Conservation (phyloP, 176 grass and related monocot species). For the Oryza officinalis region DNA sequence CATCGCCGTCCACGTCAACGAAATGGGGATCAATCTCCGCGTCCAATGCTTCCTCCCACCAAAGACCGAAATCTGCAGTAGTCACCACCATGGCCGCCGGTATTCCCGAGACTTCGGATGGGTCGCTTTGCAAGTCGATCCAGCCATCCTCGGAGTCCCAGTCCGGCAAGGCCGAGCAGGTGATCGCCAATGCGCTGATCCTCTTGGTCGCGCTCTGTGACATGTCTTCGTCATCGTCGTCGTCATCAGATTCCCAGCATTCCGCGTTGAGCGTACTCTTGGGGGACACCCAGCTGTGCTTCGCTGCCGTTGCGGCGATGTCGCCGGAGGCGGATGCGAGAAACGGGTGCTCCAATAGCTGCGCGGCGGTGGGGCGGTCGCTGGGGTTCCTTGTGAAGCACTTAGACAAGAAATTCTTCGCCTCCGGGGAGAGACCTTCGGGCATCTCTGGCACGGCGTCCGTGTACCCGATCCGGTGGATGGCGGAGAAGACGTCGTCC, state of each 20-base stretch:
- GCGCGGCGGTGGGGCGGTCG: constrained; percentile 42
- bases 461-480: constrained; percentile 70
- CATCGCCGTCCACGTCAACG: background rate
- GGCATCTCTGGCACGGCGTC: constrained; percentile 45
- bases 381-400: constrained; percentile 51
- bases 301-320: constrained; percentile 37
- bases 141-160: constrained; percentile 40
- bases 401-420: constrained; percentile 51
- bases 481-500: constrained; percentile 39
- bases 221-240: constrained; percentile 15
- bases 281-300: constrained; percentile 53
- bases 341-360: constrained; percentile 61
- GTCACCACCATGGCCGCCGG: background rate
- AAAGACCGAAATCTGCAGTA: background rate
- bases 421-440: constrained; percentile 43
- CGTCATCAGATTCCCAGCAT: constrained; percentile 45
- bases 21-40: background rate
- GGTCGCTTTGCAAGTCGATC: background rate
- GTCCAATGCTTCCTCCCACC: background rate
- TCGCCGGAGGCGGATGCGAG: constrained; percentile 29
- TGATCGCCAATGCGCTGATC: constrained; percentile 26
- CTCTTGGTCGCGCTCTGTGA: background rate
- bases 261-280: constrained; percentile 55
- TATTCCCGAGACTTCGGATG: background rate
- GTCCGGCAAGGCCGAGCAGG: constrained; percentile 10